Conservation (phyloP, 352 stramenopile genomes). For the Phytopythium helicoides region DNA sequence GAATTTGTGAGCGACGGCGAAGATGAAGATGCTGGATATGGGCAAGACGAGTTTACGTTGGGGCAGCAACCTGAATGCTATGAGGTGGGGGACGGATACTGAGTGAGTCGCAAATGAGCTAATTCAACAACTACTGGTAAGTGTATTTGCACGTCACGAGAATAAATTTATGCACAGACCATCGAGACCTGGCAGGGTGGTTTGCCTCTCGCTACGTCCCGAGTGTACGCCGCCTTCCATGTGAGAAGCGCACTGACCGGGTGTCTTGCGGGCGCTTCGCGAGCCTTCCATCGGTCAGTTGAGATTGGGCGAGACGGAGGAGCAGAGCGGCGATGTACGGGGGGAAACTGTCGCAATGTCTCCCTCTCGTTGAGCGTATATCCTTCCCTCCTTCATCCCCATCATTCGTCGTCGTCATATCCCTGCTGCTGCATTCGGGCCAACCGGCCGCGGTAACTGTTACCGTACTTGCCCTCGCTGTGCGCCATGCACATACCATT, state of each 20-base stretch:
- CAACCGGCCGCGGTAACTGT: constrained; percentile 72
- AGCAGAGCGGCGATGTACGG: constrained; percentile 3
- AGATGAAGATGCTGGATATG: background rate
- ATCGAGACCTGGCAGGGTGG: too few species aligned
- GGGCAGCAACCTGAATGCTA: background rate
- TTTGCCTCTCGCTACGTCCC: too few species aligned
- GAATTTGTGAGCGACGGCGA: constrained; percentile 5
- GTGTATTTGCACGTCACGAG: background rate
- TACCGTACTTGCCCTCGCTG: constrained; percentile 79
- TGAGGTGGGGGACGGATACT: background rate
- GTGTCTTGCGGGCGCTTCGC: background rate
- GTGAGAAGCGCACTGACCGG: background rate
- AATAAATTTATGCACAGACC: too few species aligned
- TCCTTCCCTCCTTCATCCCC: too few species aligned
- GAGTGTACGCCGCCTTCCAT: background rate
- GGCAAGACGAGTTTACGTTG: background rate
- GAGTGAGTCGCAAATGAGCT: too few species aligned
- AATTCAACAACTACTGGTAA: too few species aligned
- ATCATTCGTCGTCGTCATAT: background rate
- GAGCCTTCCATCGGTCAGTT: background rate
- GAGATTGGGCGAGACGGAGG: background rate
- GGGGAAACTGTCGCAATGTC: background rate
- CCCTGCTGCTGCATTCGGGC: constrained; percentile 23
- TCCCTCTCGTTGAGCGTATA: background rate
- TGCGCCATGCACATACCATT: constrained; percentile 88